Evolutionary conservation across 768 basidiomycete species (phyloP).

Genomic region (Thelephora ganbajun): DNA sequence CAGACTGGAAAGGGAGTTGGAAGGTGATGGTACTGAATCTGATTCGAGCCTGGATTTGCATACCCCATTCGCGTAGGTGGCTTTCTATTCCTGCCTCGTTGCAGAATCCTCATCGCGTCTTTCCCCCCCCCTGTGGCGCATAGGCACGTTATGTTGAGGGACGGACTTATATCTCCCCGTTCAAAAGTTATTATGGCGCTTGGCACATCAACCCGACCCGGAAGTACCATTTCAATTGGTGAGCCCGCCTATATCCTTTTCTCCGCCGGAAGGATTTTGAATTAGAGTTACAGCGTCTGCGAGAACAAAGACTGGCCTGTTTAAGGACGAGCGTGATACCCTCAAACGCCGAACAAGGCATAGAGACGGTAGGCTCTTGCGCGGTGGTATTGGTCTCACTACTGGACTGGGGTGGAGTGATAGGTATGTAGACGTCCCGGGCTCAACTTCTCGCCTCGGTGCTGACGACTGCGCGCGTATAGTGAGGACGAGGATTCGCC

Average conservation of each 20-base stretch:
- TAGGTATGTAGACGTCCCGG: conserved; percentile 12
- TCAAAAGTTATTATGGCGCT: conserved; percentile 21
- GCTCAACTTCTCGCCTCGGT: not conserved
- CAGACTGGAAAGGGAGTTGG: conserved; percentile 14
- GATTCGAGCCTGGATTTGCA: conserved; percentile 25
- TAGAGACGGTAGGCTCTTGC: conserved; percentile 22
- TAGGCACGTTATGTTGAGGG: conserved; percentile 25
- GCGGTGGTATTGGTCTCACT: conserved; percentile 25
- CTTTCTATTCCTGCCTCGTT: not conserved
- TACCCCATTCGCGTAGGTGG: conserved; percentile 25
- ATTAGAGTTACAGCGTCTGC: conserved; percentile 8
- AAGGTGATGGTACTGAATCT: conserved; percentile 16
- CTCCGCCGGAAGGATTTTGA: not conserved
- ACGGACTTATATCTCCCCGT: conserved; percentile 24
- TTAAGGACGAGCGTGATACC: conserved; percentile 25
- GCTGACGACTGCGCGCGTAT: not conserved
- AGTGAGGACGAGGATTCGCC: conserved; percentile 30
- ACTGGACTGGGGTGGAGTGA: conserved; percentile 30
- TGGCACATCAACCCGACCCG: conserved; percentile 8
- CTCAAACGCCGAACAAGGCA: conserved; percentile 19
- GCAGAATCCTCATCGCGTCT: not conserved
- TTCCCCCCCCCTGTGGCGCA: not conserved
- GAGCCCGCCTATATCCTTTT: conserved; percentile 4
- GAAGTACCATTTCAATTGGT: conserved; percentile 16
- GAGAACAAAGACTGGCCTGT: conserved; percentile 21